These are phyloP conservation scores for Rhododendron simsii DNA, from an alignment of 148 eudicot genomes.

Conservation along the genomic window DNA sequence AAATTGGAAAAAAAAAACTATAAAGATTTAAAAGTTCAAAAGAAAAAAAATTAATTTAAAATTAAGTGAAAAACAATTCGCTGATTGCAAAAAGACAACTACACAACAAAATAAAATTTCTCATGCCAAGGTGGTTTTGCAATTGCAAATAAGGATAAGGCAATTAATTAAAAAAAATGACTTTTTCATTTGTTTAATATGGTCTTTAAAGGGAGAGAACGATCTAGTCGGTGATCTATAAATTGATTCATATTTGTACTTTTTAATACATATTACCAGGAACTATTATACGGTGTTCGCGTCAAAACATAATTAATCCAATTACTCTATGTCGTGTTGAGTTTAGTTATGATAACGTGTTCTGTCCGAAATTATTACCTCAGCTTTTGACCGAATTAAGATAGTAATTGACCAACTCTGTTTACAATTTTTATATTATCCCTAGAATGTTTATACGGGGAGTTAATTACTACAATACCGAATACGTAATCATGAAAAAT, in stretches of 20 bases:
- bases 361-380: neutral
- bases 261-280: neutral
- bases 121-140: neutral
- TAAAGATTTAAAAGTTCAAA: too few species aligned
- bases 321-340: neutral
- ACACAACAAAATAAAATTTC: neutral
- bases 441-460: neutral
- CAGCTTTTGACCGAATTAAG: neutral
- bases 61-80: neutral
- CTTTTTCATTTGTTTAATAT: neutral
- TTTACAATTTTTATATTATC: neutral
- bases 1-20: too few species aligned
- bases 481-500: neutral
- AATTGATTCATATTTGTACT: neutral
- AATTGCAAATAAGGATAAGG: neutral
- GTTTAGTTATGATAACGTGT: neutral
- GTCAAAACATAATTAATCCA: neutral
- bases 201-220: neutral
- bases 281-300: neutral
- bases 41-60: neutral
- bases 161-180: neutral
- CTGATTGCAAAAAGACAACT: neutral
- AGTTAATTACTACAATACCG: neutral
- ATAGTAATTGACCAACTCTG: neutral
- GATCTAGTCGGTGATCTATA: too few species aligned